Conservation (phyloP, 257 asterid genomes). For the Cordia subcordata region DNA sequence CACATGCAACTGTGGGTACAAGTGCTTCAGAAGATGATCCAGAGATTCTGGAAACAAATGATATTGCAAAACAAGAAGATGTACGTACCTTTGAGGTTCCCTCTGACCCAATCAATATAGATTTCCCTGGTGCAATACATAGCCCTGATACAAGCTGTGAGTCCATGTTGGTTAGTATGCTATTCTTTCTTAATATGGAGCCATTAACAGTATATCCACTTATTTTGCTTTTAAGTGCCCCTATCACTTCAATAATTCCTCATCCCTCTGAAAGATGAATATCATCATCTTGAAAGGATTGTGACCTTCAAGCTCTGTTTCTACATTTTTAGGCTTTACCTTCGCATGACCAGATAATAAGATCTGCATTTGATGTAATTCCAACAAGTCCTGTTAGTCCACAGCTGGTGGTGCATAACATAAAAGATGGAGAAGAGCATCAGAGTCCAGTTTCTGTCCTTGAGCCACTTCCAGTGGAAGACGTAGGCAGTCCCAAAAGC, state of each 20-base stretch:
- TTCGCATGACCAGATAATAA: slow-evolving; percentile 33
- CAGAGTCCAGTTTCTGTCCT: slow-evolving; percentile 84
- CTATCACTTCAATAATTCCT: no score
- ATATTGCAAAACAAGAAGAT: slow-evolving; percentile 9
- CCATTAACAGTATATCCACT: no score
- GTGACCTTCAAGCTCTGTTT: background rate
- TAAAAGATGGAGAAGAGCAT: slow-evolving; percentile 55
- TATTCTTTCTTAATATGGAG: background rate
- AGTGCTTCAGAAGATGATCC: slow-evolving; percentile 29
- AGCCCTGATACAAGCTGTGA: background rate
- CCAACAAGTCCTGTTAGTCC: slow-evolving; percentile 30
- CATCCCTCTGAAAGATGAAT: slow-evolving; percentile 1
- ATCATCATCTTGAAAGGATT: background rate
- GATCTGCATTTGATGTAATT: slow-evolving; percentile 24
- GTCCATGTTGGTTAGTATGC: background rate
- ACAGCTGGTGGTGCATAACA: slow-evolving; percentile 20
- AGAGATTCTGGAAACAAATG: slow-evolving; percentile 12
- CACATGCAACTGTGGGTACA: slow-evolving; percentile 6
- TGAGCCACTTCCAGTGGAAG: slow-evolving; percentile 52
- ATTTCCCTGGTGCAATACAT: no score
- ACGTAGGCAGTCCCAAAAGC: slow-evolving; percentile 44
- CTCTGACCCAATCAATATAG: background rate
- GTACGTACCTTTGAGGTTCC: background rate
- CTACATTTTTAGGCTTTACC: slow-evolving; percentile 28
- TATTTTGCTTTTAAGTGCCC: no score